phyloP scores from a whole-genome alignment of 177 flowering plant species.

The Vitis hybrid region DNA sequence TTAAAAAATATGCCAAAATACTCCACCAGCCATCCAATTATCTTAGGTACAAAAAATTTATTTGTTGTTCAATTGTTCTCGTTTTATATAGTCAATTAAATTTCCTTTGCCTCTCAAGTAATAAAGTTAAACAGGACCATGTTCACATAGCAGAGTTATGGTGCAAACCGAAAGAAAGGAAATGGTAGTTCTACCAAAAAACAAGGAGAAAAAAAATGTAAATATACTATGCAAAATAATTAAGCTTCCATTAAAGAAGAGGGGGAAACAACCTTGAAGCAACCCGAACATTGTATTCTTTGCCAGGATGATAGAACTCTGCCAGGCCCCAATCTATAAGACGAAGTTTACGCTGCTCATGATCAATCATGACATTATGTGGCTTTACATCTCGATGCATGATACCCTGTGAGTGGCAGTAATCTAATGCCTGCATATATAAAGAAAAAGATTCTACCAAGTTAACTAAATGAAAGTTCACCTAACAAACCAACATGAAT shows the following conservation, averaged over 20 bases:
- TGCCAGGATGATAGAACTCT: slow-evolving; percentile 93
- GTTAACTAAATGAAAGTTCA: background rate
- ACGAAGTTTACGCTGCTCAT: slow-evolving; percentile 87
- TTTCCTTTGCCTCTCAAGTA: too few relatives aligned
- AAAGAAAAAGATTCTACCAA: background rate
- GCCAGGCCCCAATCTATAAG: slow-evolving; percentile 97
- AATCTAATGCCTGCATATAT: slow-evolving; percentile 73
- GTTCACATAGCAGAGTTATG: too few relatives aligned
- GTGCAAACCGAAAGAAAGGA: too few relatives aligned
- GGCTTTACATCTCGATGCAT: slow-evolving; percentile 98
- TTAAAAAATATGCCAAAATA: too few relatives aligned
- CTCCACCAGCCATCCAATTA: too few relatives aligned
- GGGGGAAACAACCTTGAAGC: slow-evolving; percentile 70
- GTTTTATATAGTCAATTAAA: too few relatives aligned
- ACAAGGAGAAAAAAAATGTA: too few relatives aligned
- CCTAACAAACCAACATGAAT: background rate
- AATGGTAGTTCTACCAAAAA: too few relatives aligned
- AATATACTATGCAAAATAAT: too few relatives aligned
- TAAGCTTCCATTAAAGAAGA: background rate
- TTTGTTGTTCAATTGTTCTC: too few relatives aligned
- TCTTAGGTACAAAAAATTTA: too few relatives aligned
- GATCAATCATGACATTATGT: slow-evolving; percentile 97
- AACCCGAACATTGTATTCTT: slow-evolving; percentile 94
- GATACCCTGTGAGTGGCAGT: slow-evolving; percentile 92
- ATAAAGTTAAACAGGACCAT: too few relatives aligned